These are phyloP conservation scores for Penicillium sp. DNA, from an alignment of 2,329 filamentous ascomycete species.

Conservation along the genomic window DNA sequence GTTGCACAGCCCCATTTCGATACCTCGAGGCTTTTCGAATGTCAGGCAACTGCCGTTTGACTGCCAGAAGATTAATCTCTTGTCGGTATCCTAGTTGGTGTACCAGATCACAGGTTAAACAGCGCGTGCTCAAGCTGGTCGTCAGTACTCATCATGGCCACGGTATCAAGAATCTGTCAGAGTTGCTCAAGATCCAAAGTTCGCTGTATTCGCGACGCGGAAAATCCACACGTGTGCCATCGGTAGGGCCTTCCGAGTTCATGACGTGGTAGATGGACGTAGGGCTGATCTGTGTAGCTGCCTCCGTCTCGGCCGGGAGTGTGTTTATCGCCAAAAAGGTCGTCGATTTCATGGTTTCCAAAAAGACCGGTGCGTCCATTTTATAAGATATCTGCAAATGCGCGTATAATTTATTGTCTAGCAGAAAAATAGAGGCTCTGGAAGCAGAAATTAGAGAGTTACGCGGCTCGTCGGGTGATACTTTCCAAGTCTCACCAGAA, in stretches of 20 bases:
- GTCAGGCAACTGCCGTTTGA: too few species aligned
- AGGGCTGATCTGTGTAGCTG: neutral
- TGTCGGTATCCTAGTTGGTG: too few species aligned
- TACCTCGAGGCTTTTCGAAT: too few species aligned
- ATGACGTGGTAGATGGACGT: neutral
- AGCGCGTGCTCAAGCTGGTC: too few species aligned
- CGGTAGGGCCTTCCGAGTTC: conserved; percentile 9
- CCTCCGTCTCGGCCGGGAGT: too few species aligned
- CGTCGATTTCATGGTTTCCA: conserved; percentile 36
- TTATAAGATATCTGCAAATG: too few species aligned
- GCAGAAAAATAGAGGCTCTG: conserved; percentile 33
- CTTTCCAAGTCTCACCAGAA: neutral
- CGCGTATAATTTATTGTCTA: neutral
- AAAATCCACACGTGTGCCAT: conserved; percentile 11
- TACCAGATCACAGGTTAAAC: too few species aligned
- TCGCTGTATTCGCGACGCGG: conserved; percentile 17
- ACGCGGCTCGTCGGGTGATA: too few species aligned
- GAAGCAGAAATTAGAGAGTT: conserved; percentile 23
- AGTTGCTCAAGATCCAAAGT: conserved; percentile 24
- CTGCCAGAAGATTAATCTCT: too few species aligned
- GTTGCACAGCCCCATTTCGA: too few species aligned
- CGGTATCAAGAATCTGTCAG: conserved; percentile 14
- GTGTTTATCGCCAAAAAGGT: conserved; percentile 34
- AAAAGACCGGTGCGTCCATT: conserved; percentile 33
- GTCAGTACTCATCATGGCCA: conserved; percentile 1